A percentile compares a stretch with the other conserved stretches of the same genome.
Conservation (phyloP, 108 stramenopile species). For the Cyclotella sp. region DNA sequence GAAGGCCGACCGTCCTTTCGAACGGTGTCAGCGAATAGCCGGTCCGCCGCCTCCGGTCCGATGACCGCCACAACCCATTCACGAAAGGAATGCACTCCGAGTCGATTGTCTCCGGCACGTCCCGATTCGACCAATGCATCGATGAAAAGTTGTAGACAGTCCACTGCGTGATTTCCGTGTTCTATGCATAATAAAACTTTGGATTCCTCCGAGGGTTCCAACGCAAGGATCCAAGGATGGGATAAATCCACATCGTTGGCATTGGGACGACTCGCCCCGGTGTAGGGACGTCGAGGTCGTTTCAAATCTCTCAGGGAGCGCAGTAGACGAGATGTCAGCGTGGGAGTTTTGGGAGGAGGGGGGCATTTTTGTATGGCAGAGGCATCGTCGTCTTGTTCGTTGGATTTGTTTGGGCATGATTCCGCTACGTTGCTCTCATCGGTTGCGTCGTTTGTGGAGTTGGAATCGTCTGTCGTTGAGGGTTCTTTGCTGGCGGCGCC, state of each 20-base stretch:
- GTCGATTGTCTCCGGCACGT: constrained; percentile 70
- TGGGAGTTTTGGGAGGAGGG: constrained; percentile 23
- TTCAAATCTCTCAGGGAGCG: constrained; percentile 33
- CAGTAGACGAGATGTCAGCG: constrained; percentile 19
- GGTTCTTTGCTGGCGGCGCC: constrained; percentile 33
- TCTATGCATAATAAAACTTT: constrained; percentile 61
- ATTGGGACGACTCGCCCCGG: constrained; percentile 63
- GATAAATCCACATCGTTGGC: constrained; percentile 84
- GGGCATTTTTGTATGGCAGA: not conserved
- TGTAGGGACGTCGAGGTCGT: constrained; percentile 50
- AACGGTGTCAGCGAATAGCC: not conserved
- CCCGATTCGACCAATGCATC: constrained; percentile 82
- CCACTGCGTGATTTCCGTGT: constrained; percentile 73
- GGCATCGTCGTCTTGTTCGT: not conserved
- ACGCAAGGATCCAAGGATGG: constrained; percentile 70
- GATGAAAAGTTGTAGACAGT: constrained; percentile 73
- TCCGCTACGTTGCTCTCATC: constrained; percentile 12
- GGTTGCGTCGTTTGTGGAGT: constrained; percentile 5
- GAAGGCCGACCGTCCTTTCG: not conserved
- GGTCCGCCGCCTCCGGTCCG: constrained; percentile 10
- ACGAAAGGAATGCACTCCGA: constrained; percentile 74
- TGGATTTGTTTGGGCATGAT: no score
- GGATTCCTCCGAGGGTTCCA: no score
- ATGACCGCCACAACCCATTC: constrained; percentile 62
- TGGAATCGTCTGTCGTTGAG: not conserved